These are phyloP conservation scores for Hemileccinum rubropunctum DNA, from an alignment of 768 basidiomycete genomes.

Conservation along the genomic window DNA sequence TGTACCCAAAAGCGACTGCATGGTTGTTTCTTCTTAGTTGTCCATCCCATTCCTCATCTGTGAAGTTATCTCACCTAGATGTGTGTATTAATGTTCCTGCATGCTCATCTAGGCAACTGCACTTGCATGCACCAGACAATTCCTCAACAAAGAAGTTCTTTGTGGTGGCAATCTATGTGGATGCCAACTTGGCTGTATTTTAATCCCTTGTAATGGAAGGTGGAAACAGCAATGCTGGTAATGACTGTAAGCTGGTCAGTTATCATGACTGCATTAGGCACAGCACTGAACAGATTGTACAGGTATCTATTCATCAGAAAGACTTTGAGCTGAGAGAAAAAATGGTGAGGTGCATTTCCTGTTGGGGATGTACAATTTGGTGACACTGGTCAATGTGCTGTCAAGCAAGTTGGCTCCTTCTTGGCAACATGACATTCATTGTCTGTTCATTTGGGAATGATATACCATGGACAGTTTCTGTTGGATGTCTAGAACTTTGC, in stretches of 20 bases:
- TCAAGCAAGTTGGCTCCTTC: neutral
- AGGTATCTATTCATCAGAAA: too few relatives aligned
- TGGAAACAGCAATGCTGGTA: too few relatives aligned
- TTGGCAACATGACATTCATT: too few relatives aligned
- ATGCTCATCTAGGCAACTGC: slow-evolving; percentile 17
- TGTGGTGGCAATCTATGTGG: slow-evolving; percentile 12
- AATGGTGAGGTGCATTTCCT: neutral
- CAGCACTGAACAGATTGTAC: too few relatives aligned
- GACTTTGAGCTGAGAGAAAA: too few relatives aligned
- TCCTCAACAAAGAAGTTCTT: slow-evolving; percentile 6
- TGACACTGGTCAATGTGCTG: neutral
- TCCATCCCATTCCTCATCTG: slow-evolving; percentile 10
- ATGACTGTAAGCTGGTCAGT: too few relatives aligned
- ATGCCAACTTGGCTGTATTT: neutral
- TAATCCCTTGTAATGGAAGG: slow-evolving; percentile 5
- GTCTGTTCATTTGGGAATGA: too few relatives aligned
- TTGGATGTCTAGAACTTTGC: too few relatives aligned
- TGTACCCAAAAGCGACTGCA: too few relatives aligned
- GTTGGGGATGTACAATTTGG: slow-evolving; percentile 14
- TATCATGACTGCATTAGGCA: too few relatives aligned
- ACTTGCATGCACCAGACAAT: neutral
- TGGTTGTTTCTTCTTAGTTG: too few relatives aligned
- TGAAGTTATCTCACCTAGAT: slow-evolving; percentile 1
- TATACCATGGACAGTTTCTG: too few relatives aligned
- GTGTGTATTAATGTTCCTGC: neutral